phyloP scores from a whole-genome alignment of 2,329 filamentous ascomycete species.

The Aspergillus sp. region DNA sequence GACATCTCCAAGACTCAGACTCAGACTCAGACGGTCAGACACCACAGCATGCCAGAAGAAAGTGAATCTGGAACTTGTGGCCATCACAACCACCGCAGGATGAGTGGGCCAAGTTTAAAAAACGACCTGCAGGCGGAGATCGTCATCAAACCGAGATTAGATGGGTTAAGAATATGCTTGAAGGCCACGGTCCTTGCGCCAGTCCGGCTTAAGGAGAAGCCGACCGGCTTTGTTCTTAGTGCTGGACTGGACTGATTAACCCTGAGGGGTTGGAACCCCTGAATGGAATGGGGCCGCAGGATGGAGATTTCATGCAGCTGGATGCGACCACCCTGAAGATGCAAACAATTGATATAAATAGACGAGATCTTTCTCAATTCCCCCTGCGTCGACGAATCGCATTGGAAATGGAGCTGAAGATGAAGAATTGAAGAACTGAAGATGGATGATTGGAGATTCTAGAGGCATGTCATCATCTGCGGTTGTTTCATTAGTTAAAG shows the following conservation, averaged over 20 bases:
- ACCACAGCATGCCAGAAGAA: not conserved
- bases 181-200: not conserved
- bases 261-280: not conserved
- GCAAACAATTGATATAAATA: not conserved
- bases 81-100: not conserved
- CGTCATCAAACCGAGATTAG: conserved; percentile 3
- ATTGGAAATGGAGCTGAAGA: not conserved
- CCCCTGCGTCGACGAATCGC: not conserved
- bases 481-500: too few species aligned
- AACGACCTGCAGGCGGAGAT: conserved; percentile 9
- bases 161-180: not conserved
- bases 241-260: not conserved
- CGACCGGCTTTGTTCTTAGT: not conserved
- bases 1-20: not conserved
- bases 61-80: not conserved
- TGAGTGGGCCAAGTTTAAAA: conserved; percentile 5
- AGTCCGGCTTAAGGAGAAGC: not conserved
- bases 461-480: too few species aligned
- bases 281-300: not conserved
- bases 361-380: not conserved
- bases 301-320: not conserved
- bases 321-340: not conserved
- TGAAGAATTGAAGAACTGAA: too few species aligned
- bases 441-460: too few species aligned
- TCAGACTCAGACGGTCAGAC: not conserved